phyloP scores from a whole-genome alignment of 2,329 filamentous ascomycete genomes.

The Magnaporthales sp. region DNA sequence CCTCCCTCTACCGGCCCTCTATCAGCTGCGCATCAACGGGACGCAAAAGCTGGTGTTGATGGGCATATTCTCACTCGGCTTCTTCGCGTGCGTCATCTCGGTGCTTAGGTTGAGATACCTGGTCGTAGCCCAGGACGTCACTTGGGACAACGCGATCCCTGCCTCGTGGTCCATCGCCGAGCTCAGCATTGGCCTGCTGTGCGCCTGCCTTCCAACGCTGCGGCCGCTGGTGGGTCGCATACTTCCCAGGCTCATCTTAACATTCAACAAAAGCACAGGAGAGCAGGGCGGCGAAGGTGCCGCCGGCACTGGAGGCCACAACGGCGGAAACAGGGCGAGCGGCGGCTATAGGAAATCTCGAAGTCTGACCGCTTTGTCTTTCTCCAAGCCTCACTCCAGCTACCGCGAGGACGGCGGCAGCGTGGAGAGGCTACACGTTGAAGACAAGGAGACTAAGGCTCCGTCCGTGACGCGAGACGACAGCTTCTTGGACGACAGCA shows the following conservation, averaged over 20 bases:
- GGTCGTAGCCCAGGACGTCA: conserved; percentile 22
- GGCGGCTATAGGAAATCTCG: not conserved
- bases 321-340: not conserved
- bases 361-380: not conserved
- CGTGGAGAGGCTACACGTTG: not conserved
- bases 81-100: conserved; percentile 28
- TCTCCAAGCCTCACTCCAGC: not conserved
- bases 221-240: conserved; percentile 17
- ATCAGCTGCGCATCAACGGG: conserved; percentile 15
- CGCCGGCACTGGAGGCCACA: not conserved
- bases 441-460: not conserved
- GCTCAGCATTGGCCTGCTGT: conserved; percentile 24
- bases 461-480: not conserved
- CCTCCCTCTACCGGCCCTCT: conserved; percentile 18
- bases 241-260: not conserved
- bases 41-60: conserved; percentile 19
- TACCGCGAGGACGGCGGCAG: not conserved
- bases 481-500: not conserved
- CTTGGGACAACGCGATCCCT: conserved; percentile 27
- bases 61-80: conserved; percentile 21
- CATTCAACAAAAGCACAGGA: not conserved
- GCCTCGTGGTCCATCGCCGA: conserved; percentile 27
- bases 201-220: conserved; percentile 26
- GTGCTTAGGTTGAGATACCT: conserved; percentile 29
- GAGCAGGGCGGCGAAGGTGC: not conserved